Conservation (phyloP, 768 basidiomycete species). For the Suillus cothurnatus region DNA sequence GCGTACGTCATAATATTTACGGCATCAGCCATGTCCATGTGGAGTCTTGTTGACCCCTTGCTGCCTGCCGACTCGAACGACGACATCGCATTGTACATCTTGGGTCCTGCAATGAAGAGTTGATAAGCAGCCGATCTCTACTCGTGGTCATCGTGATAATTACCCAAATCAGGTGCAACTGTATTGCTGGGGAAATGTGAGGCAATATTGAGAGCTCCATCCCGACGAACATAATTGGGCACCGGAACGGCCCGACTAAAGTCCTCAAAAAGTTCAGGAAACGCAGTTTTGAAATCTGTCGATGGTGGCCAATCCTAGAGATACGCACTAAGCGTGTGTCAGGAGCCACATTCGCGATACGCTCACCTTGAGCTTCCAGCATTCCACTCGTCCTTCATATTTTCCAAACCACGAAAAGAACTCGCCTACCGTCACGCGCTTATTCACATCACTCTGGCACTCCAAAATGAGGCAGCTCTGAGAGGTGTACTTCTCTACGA, state of each 20-base stretch:
- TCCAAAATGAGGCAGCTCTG: conserved; percentile 76
- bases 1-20: conserved; percentile 90
- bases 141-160: conserved; percentile 27
- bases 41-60: conserved; percentile 84
- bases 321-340: conserved; percentile 12
- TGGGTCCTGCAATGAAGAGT: conserved; percentile 65
- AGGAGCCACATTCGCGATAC: not conserved
- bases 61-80: conserved; percentile 66
- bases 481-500: conserved; percentile 65
- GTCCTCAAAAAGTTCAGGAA: conserved; percentile 86
- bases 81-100: conserved; percentile 93
- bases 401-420: conserved; percentile 84
- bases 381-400: conserved; percentile 55
- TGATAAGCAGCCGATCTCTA: not conserved
- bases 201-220: conserved; percentile 86
- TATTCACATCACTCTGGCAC: conserved; percentile 73
- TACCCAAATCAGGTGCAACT: conserved; percentile 79
- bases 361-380: conserved; percentile 77
- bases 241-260: conserved; percentile 84
- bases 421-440: conserved; percentile 63
- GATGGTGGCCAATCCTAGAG: conserved; percentile 92
- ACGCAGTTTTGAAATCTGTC: conserved; percentile 78
- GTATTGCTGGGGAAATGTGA: conserved; percentile 86
- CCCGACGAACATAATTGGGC: conserved; percentile 86
- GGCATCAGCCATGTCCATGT: conserved; percentile 96